These are phyloP conservation scores for Teratosphaeria nubilosa DNA, from an alignment of 2,329 filamentous ascomycete species.

Conservation along the genomic window DNA sequence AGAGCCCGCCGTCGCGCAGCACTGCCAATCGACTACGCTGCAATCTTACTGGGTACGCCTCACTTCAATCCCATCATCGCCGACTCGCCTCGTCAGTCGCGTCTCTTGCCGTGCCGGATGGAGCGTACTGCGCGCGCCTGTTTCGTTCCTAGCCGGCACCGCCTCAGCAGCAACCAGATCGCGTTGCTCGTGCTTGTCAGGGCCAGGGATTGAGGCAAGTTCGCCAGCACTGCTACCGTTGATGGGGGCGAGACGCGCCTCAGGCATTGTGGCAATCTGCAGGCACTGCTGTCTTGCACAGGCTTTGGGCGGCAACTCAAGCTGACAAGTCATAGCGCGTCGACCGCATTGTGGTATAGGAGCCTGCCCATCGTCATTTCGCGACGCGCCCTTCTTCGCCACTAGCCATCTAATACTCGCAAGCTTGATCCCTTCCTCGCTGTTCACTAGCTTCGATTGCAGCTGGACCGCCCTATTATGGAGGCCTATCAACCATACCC, in stretches of 20 bases:
- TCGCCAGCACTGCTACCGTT: neutral
- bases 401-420: neutral
- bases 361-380: neutral
- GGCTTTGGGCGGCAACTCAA: slow-evolving; percentile 3
- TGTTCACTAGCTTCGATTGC: neutral
- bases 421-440: neutral
- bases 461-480: slow-evolving; percentile 26
- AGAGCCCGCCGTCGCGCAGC: slow-evolving; percentile 11
- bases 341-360: neutral
- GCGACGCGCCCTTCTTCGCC: neutral
- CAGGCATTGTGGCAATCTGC: neutral
- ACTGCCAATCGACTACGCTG: neutral
- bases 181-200: neutral
- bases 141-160: neutral
- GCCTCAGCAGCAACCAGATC: neutral
- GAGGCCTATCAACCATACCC: slow-evolving; percentile 40
- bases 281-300: neutral
- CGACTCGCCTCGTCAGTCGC: neutral
- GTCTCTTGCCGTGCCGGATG: neutral
- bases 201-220: neutral
- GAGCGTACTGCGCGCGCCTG: slow-evolving; percentile 5
- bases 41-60: slow-evolving; percentile 1
- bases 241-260: neutral
- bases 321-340: slow-evolving; percentile 7
- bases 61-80: neutral